Evolutionary conservation across 2,329 filamentous ascomycete genomes (phyloP).

Genomic region (Verticillium klebahnii): DNA sequence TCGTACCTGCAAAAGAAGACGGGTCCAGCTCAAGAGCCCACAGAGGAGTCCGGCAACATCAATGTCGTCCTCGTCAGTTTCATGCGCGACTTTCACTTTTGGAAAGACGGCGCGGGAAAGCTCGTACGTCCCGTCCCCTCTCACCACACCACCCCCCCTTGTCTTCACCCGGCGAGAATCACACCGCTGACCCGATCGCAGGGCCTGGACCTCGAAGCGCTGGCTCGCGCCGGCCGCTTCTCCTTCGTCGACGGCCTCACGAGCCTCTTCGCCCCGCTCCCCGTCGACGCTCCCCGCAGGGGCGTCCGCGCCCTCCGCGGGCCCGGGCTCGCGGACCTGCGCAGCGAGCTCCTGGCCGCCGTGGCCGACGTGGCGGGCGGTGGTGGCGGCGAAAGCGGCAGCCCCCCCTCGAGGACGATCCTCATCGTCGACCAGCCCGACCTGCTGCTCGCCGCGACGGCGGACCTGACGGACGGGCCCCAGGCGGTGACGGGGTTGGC

Average conservation of each 20-base stretch:
- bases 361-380: constrained; percentile 33
- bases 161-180: neutral
- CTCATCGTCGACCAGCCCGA: constrained; percentile 65
- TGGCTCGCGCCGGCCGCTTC: constrained; percentile 56
- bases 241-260: constrained; percentile 72
- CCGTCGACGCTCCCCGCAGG: constrained; percentile 4
- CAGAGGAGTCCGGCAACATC: constrained; percentile 13
- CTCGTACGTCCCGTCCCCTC: constrained; percentile 44
- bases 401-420: constrained; percentile 41
- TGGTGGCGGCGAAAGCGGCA: constrained; percentile 23
- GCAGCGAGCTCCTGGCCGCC: constrained; percentile 32
- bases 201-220: constrained; percentile 66
- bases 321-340: constrained; percentile 29
- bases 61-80: constrained; percentile 78
- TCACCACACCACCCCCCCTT: neutral
- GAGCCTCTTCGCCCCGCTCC: constrained; percentile 40
- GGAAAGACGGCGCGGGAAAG: constrained; percentile 66
- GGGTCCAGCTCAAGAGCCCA: constrained; percentile 3
- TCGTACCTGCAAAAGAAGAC: constrained; percentile 29
- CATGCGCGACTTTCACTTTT: constrained; percentile 72
- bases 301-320: constrained; percentile 21
- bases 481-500: constrained; percentile 32
- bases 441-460: constrained; percentile 54
- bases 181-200: constrained; percentile 20
- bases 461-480: constrained; percentile 24